These are phyloP conservation scores for Leccinum huronense DNA, from an alignment of 1,284 basidiomycete genomes.

Conservation along the genomic window DNA sequence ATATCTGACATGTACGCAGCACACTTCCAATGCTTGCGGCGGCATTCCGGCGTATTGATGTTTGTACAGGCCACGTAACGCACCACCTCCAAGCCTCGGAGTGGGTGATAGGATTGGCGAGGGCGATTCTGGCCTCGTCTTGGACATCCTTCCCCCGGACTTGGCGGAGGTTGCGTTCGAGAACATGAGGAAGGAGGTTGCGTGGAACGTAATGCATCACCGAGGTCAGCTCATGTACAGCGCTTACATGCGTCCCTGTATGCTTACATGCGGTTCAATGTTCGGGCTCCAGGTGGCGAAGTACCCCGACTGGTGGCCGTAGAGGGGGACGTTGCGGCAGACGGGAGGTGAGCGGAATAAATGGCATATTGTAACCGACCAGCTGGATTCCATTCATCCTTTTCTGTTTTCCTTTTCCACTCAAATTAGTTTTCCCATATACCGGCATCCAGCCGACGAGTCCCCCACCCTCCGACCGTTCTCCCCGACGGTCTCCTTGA, in stretches of 20 bases:
- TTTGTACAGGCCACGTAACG: slow-evolving; percentile 23
- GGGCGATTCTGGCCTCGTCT: slow-evolving; percentile 60
- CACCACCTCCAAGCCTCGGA: slow-evolving; percentile 31
- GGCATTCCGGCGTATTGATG: slow-evolving; percentile 8
- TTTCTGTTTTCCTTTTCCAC: slow-evolving; percentile 2
- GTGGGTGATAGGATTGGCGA: slow-evolving; percentile 51
- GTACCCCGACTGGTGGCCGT: slow-evolving; percentile 74
- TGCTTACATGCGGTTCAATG: slow-evolving; percentile 15
- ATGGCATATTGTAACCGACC: slow-evolving; percentile 8
- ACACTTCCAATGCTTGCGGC: neutral
- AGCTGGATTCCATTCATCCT: slow-evolving; percentile 8
- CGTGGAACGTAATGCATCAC: slow-evolving; percentile 71
- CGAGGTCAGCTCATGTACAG: slow-evolving; percentile 44
- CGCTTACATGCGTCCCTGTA: neutral
- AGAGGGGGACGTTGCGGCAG: slow-evolving; percentile 56
- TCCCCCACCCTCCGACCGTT: slow-evolving; percentile 65
- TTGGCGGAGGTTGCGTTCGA: slow-evolving; percentile 61
- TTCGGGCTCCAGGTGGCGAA: slow-evolving; percentile 55
- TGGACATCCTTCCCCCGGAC: slow-evolving; percentile 53
- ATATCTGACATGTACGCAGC: slow-evolving; percentile 21
- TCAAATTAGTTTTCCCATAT: slow-evolving; percentile 60
- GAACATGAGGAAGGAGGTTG: slow-evolving; percentile 56
- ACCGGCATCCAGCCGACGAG: slow-evolving; percentile 74
- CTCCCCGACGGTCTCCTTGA: slow-evolving; percentile 60
- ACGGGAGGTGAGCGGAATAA: slow-evolving; percentile 52